phyloP scores from a whole-genome alignment of 495 filamentous ascomycete species.

The Polyplosphaeria fusca region DNA sequence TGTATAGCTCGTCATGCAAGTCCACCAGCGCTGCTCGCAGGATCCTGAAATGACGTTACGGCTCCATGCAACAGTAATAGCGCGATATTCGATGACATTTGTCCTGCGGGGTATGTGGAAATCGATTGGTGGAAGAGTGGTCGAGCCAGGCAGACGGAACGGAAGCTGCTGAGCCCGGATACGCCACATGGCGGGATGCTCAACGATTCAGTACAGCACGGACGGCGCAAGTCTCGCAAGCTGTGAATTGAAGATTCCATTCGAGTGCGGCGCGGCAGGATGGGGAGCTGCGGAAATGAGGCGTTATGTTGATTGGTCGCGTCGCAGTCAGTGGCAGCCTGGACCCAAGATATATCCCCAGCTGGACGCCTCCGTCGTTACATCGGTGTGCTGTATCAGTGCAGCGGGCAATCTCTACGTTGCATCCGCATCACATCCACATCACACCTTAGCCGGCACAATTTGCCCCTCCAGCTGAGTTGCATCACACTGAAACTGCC shows the following conservation, averaged over 20 bases:
- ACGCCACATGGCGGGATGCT: neutral
- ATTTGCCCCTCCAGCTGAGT: conserved; percentile 1
- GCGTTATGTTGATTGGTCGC: neutral
- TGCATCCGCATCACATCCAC: conserved; percentile 7
- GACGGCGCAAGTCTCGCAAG: neutral
- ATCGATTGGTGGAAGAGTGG: too few species aligned
- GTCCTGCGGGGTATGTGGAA: too few species aligned
- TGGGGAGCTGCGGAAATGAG: neutral
- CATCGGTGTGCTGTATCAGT: conserved; percentile 6
- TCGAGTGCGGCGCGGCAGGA: neutral
- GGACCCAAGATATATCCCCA: neutral
- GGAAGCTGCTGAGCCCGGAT: neutral
- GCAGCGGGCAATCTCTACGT: conserved; percentile 7
- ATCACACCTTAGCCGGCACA: conserved; percentile 9
- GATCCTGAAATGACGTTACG: too few species aligned
- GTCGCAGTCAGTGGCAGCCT: neutral
- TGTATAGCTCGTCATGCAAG: too few species aligned
- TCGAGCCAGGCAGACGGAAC: too few species aligned
- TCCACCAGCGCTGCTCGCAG: too few species aligned
- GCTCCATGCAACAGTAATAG: too few species aligned
- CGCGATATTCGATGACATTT: too few species aligned
- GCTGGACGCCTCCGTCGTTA: neutral
- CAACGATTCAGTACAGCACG: neutral
- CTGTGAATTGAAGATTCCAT: neutral
- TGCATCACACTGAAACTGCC: conserved; percentile 9